These are phyloP conservation scores for Leucocoprinus leucothites DNA, from an alignment of 768 basidiomycete genomes.

Conservation along the genomic window DNA sequence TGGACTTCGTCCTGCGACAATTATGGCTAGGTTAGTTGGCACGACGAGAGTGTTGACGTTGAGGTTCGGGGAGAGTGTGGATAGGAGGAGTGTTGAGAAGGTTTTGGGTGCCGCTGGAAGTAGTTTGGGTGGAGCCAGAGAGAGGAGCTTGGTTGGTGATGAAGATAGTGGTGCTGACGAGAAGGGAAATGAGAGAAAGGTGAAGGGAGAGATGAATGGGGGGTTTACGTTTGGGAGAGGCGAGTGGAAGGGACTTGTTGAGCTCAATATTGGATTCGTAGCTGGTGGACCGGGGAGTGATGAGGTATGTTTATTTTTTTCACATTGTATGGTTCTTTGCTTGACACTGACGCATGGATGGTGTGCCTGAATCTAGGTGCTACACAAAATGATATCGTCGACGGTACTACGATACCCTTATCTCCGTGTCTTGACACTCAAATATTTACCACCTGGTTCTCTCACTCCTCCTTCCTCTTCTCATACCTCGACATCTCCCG, in stretches of 20 bases:
- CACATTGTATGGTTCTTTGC: no score
- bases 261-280: slow-evolving; percentile 29
- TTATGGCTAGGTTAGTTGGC: slow-evolving; percentile 33
- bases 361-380: slow-evolving; percentile 21
- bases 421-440: slow-evolving; percentile 29
- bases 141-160: neutral
- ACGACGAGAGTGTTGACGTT: slow-evolving; percentile 27
- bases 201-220: neutral
- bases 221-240: slow-evolving; percentile 18
- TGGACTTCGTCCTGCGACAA: slow-evolving; percentile 40
- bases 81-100: slow-evolving; percentile 44
- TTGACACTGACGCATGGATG: no score
- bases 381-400: slow-evolving; percentile 38
- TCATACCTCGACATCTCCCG: neutral
- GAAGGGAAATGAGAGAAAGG: slow-evolving; percentile 1
- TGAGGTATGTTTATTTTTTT: slow-evolving; percentile 33
- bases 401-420: slow-evolving; percentile 37
- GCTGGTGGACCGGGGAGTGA: slow-evolving; percentile 24
- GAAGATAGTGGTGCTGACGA: slow-evolving; percentile 4
- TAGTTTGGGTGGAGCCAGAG: slow-evolving; percentile 21
- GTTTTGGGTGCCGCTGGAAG: slow-evolving; percentile 39
- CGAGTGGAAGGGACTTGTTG: slow-evolving; percentile 19
- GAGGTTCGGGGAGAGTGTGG: slow-evolving; percentile 35
- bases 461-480: no score
- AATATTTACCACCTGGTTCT: neutral